Percentiles rank a stretch among this genome's conserved stretches.
Evolutionary conservation across 768 basidiomycete species (phyloP).

Genomic region (Mycena vulgaris): DNA sequence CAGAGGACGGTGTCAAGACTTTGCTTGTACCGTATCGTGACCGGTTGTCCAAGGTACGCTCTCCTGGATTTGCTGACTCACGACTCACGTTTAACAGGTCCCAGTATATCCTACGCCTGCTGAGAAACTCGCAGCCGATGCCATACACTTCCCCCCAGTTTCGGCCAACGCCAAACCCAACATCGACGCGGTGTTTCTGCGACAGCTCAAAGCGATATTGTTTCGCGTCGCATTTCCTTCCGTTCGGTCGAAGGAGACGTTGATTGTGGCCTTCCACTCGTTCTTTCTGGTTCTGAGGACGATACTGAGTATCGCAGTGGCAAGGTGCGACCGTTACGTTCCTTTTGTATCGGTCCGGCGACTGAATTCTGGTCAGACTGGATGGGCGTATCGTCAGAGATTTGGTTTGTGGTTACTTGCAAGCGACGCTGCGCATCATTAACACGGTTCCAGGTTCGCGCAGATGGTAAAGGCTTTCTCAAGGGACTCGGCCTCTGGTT

Average conservation of each 20-base stretch:
- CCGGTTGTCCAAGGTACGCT: conserved; percentile 71
- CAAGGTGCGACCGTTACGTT: conserved; percentile 46
- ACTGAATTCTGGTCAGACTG: conserved; percentile 55
- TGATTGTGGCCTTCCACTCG: conserved; percentile 84
- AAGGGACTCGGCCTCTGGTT: conserved; percentile 92
- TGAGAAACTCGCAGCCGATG: conserved; percentile 66
- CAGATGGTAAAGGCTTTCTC: conserved; percentile 87
- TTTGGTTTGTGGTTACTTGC: conserved; percentile 63
- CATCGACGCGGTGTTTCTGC: conserved; percentile 77
- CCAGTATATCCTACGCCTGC: conserved; percentile 64
- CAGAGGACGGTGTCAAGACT: conserved; percentile 72
- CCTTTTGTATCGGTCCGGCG: not conserved
- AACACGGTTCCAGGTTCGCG: conserved; percentile 68
- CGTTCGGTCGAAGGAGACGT: conserved; percentile 75
- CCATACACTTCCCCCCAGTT: conserved; percentile 74
- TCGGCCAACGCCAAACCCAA: conserved; percentile 68
- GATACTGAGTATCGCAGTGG: conserved; percentile 89
- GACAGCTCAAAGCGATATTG: conserved; percentile 82
- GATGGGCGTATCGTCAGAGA: conserved; percentile 94
- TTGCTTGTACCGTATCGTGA: conserved; percentile 80
- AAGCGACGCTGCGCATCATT: not conserved
- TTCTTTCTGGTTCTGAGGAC: conserved; percentile 90
- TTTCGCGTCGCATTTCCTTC: conserved; percentile 79
- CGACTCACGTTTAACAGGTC: conserved; percentile 48
- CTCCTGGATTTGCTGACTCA: not conserved